Evolutionary conservation across 176 grass and related monocot genomes (phyloP).

Genomic region (Calamus simplicifolius): DNA sequence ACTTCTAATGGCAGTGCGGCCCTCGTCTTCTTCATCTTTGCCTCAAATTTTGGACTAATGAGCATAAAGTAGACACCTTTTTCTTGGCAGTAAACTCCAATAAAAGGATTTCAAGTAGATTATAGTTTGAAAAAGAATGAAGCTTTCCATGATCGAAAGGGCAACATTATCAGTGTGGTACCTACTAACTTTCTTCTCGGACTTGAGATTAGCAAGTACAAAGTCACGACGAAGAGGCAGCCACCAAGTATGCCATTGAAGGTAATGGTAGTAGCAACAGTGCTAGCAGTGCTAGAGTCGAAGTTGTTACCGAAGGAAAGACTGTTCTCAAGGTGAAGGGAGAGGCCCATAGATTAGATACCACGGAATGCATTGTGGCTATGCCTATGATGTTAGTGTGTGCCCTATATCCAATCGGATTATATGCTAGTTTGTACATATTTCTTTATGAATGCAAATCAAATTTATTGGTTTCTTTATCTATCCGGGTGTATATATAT

Average conservation of each 20-base stretch:
- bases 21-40: constrained; percentile 66
- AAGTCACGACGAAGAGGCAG: constrained; percentile 31
- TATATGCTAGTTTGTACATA: too few species aligned
- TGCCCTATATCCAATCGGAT: too few species aligned
- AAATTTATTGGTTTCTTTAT: too few species aligned
- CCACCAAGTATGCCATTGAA: constrained; percentile 36
- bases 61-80: constrained; percentile 49
- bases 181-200: constrained; percentile 71
- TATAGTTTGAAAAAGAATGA: constrained; percentile 70
- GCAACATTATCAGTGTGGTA: constrained; percentile 78
- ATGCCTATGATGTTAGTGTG: constrained; percentile 31
- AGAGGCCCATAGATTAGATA: constrained; percentile 36
- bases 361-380: constrained; percentile 30
- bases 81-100: constrained; percentile 27
- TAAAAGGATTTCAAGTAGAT: constrained; percentile 48
- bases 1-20: constrained; percentile 41
- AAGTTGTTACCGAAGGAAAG: constrained; percentile 38
- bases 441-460: too few species aligned
- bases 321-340: constrained; percentile 48
- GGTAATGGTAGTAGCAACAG: constrained; percentile 25
- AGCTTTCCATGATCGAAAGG: constrained; percentile 52
- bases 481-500: too few species aligned
- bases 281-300: constrained; percentile 28
- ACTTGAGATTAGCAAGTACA: constrained; percentile 57
- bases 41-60: constrained; percentile 63